Percentiles rank a stretch among this genome's conserved stretches.
Evolutionary conservation across 768 basidiomycete species (phyloP).

Genomic region (Neoboletus magnificus): DNA sequence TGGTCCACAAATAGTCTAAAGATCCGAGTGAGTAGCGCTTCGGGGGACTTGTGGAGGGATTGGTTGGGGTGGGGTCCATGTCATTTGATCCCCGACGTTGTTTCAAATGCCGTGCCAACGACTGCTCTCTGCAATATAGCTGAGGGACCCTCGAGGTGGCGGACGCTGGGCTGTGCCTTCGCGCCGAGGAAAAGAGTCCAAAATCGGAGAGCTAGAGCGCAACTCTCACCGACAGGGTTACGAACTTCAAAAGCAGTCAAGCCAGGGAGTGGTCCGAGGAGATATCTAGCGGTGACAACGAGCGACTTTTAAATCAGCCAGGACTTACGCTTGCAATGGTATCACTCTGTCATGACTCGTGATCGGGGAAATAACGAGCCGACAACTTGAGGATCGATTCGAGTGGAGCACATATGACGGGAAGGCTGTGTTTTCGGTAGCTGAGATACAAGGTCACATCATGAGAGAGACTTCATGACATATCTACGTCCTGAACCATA

Average conservation of each 20-base stretch:
- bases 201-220: neutral
- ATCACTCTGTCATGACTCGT: neutral
- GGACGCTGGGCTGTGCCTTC: too few relatives aligned
- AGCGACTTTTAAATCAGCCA: too few relatives aligned
- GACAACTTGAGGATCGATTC: neutral
- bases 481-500: slow-evolving; percentile 62
- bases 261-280: neutral
- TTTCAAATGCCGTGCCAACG: neutral
- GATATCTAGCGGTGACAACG: neutral
- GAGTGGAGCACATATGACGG: neutral
- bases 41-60: neutral
- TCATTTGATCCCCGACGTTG: neutral
- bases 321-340: neutral
- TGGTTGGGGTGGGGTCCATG: neutral
- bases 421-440: neutral
- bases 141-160: neutral
- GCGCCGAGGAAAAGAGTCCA: neutral
- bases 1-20: neutral
- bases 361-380: neutral
- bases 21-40: neutral
- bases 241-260: neutral
- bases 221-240: neutral
- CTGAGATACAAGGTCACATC: neutral
- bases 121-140: neutral
- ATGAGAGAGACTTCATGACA: slow-evolving; percentile 39